Evolutionary conservation across 139 green algal genomes (phyloP), one percentile per base, ranked within the genome.

Genomic region (Chlorella sp.): DNA sequence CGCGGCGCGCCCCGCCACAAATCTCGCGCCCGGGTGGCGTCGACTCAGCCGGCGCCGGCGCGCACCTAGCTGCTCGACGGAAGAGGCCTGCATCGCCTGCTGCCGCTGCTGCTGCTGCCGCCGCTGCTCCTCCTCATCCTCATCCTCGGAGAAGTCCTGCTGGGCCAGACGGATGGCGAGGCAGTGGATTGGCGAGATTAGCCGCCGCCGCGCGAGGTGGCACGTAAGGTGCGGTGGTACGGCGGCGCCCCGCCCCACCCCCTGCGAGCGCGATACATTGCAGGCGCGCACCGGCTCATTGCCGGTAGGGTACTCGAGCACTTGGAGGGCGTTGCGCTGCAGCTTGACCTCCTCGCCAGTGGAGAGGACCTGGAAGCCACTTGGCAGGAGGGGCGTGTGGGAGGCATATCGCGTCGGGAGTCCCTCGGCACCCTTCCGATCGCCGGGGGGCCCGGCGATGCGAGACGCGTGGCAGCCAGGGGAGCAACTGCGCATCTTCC

Each of bases 311-410:
- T 62, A 69, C 41, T 87, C 55, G 64, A 94, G n/a, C 15, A 94
- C 87, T 23, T 56, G 64, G 0, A 95, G 80, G 2, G 90, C 91
- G 46, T 95, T 95, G 38, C 91, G 71, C 77, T 95, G 91, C 62
- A 95, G 76, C 77, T 89, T 90, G 0, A 93, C 82, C 50, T 92
- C 84, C 56, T 91, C 83, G 1, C 91, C 91, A n/a, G 74, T 90
- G 23, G 71, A 50, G 42, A 93, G 79, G 14, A 87, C 50, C 83
- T 88, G 76, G 38, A 74, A 9, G n/a, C n/a, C n/a, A n/a, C n/a
- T n/a, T n/a, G n/a, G n/a, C n/a, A n/a, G n/a, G n/a, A n/a, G n/a
- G n/a, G n/a, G n/a, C n/a, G n/a, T n/a, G n/a, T n/a, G n/a, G n/a
- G n/a, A n/a, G n/a, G n/a, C n/a, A n/a, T n/a, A n/a, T n/a, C n/a